Evolutionary conservation across 768 basidiomycete genomes (phyloP).

Genomic region (Auriscalpium microsporum): DNA sequence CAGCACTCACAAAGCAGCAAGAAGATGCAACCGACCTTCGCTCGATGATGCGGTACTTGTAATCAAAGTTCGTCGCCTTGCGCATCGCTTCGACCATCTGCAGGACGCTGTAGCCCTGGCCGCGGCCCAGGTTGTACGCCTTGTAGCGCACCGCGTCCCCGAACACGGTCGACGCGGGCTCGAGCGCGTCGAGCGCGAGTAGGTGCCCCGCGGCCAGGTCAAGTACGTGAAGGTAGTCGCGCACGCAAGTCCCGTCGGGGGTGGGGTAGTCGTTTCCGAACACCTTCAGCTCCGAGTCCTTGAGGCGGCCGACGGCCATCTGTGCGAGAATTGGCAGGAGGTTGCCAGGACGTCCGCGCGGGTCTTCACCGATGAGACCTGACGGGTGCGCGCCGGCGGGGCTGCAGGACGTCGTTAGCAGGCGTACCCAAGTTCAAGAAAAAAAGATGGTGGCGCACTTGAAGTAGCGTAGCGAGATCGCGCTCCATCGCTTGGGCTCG

Average conservation of each 20-base stretch:
- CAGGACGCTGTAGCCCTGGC: constrained; percentile 84
- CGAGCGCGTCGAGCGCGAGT: constrained; percentile 80
- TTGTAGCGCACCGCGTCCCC: constrained; percentile 61
- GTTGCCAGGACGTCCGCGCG: constrained; percentile 91
- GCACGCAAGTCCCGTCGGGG: constrained; percentile 93
- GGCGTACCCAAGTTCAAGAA: not conserved
- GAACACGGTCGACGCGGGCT: constrained; percentile 52
- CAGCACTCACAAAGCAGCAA: not conserved
- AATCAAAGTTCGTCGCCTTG: constrained; percentile 82
- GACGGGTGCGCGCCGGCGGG: constrained; percentile 98
- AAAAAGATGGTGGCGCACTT: constrained; percentile 47
- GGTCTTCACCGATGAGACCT: constrained; percentile 92
- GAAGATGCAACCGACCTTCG: constrained; percentile 54
- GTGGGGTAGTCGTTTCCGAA: constrained; percentile 99
- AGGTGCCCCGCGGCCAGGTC: constrained; percentile 94
- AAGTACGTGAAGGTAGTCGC: constrained; percentile 89
- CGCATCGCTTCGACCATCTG: constrained; percentile 94
- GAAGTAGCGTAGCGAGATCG: constrained; percentile 91
- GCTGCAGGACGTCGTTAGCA: constrained; percentile 30
- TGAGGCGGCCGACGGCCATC: constrained; percentile 86
- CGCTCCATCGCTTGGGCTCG: constrained; percentile 63
- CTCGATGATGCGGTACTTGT: constrained; percentile 82
- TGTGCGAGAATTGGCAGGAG: constrained; percentile 88
- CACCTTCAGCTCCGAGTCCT: constrained; percentile 52
- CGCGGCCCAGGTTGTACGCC: constrained; percentile 95